These are phyloP conservation scores for Fusarium keratoplasticum DNA, from an alignment of 2,329 filamentous ascomycete species.

Conservation along the genomic window DNA sequence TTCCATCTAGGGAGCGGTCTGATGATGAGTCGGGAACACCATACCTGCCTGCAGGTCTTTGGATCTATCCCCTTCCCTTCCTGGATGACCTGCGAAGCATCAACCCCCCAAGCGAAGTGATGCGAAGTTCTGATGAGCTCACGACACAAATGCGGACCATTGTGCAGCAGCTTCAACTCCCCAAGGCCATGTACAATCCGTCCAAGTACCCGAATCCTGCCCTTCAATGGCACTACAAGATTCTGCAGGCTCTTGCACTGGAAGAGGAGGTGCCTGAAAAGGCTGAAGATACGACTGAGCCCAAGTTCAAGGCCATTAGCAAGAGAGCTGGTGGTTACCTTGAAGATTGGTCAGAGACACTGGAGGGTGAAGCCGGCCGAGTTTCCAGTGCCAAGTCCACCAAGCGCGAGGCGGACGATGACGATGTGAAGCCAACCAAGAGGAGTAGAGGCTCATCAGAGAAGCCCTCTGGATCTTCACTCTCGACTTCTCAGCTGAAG, in stretches of 20 bases:
- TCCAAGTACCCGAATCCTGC: slow-evolving; percentile 90
- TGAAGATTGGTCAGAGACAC: slow-evolving; percentile 77
- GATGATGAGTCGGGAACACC: slow-evolving; percentile 75
- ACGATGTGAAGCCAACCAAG: slow-evolving; percentile 61
- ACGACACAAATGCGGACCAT: slow-evolving; percentile 86
- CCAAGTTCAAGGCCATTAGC: slow-evolving; percentile 87
- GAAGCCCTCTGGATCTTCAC: slow-evolving; percentile 48
- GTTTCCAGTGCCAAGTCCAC: slow-evolving; percentile 54
- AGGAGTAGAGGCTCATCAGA: slow-evolving; percentile 53
- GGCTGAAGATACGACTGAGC: slow-evolving; percentile 80
- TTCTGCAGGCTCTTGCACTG: slow-evolving; percentile 89
- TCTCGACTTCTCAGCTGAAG: slow-evolving; percentile 61
- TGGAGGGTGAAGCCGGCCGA: slow-evolving; percentile 67
- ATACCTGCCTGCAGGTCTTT: slow-evolving; percentile 83
- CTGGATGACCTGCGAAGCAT: slow-evolving; percentile 87
- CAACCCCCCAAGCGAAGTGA: slow-evolving; percentile 68
- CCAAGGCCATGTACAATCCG: slow-evolving; percentile 86
- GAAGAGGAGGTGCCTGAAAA: slow-evolving; percentile 89
- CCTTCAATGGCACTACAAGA: slow-evolving; percentile 97
- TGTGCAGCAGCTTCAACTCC: slow-evolving; percentile 88
- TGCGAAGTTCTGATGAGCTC: slow-evolving; percentile 74
- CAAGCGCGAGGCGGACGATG: slow-evolving; percentile 65
- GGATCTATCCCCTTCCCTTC: slow-evolving; percentile 89
- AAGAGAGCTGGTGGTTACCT: slow-evolving; percentile 87
- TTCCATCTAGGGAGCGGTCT: slow-evolving; percentile 77